Percentiles rank a stretch among this genome's conserved stretches.
phyloP scores from a whole-genome alignment of 2,329 filamentous ascomycete species.

The Penicillium vulpinum region DNA sequence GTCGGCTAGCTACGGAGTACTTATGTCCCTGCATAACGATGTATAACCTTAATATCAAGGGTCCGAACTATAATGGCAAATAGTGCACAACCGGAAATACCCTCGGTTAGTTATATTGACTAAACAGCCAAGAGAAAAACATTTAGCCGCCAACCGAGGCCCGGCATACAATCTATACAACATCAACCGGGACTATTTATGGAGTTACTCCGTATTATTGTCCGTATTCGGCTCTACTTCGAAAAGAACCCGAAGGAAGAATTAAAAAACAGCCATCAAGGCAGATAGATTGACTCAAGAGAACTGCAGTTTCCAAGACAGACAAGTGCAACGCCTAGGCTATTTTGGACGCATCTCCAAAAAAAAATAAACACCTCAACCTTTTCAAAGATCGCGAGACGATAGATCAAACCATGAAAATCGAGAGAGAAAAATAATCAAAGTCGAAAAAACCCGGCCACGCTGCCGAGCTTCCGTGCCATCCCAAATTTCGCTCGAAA shows the following conservation, averaged over 20 bases:
- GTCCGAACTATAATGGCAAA: too few relatives aligned
- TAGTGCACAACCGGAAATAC: too few relatives aligned
- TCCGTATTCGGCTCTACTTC: neutral
- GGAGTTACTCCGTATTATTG: too few relatives aligned
- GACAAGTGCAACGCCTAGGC: neutral
- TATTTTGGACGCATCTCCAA: neutral
- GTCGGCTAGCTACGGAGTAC: too few relatives aligned
- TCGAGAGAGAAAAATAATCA: neutral
- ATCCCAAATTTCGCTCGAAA: conserved; percentile 5
- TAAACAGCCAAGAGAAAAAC: too few relatives aligned
- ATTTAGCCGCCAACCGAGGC: too few relatives aligned
- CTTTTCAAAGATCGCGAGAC: neutral
- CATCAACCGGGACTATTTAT: too few relatives aligned
- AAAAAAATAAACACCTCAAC: neutral
- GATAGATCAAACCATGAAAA: neutral
- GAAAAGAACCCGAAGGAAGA: neutral
- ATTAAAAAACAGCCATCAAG: neutral
- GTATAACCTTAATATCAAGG: too few relatives aligned
- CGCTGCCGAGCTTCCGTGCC: neutral
- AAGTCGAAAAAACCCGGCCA: neutral
- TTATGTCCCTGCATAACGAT: too few relatives aligned
- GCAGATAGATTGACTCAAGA: neutral
- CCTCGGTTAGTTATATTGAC: too few relatives aligned
- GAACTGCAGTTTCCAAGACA: neutral
- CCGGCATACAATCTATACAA: too few relatives aligned